phyloP scores from a whole-genome alignment of 768 basidiomycete genomes.

The Amanita jacksonii region DNA sequence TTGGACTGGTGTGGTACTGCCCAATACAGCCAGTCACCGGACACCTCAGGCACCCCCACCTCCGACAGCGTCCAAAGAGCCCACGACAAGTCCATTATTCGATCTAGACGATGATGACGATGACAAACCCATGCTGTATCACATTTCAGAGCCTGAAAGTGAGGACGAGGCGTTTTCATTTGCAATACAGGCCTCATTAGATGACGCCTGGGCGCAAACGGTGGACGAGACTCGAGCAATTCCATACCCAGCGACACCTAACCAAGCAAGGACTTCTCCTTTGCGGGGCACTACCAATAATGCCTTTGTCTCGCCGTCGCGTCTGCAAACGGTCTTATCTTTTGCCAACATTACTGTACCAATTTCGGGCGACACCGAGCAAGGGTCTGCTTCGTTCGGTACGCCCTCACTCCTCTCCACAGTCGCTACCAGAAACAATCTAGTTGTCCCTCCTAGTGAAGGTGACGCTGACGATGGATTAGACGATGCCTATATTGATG shows the following conservation, averaged over 20 bases:
- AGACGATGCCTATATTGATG: conserved; percentile 5
- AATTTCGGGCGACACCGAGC: background rate
- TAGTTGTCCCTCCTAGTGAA: background rate
- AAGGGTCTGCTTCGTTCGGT: conserved; percentile 9
- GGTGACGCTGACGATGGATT: background rate
- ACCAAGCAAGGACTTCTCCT: conserved; percentile 3
- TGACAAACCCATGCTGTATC: conserved; percentile 7
- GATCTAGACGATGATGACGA: conserved; percentile 42
- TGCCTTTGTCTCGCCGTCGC: conserved; percentile 12
- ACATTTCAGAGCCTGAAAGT: conserved; percentile 25
- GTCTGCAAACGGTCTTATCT: conserved; percentile 11
- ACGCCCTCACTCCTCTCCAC: background rate
- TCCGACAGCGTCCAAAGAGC: conserved; percentile 23
- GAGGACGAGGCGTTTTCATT: conserved; percentile 48
- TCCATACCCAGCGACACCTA: conserved; percentile 5
- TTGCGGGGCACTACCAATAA: conserved; percentile 12
- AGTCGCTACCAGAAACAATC: background rate
- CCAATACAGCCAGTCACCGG: conserved; percentile 44
- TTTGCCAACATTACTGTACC: conserved; percentile 10
- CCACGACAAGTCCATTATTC: conserved; percentile 39
- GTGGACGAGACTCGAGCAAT: conserved; percentile 5
- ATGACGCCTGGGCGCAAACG: conserved; percentile 17
- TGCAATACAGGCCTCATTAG: conserved; percentile 58
- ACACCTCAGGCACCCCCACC: conserved; percentile 27
- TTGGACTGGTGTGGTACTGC: conserved; percentile 50